Evolutionary conservation across 345 rosid species (phyloP), one percentile per base, ranked within the genome.

Genomic region (Boechera stricta): DNA sequence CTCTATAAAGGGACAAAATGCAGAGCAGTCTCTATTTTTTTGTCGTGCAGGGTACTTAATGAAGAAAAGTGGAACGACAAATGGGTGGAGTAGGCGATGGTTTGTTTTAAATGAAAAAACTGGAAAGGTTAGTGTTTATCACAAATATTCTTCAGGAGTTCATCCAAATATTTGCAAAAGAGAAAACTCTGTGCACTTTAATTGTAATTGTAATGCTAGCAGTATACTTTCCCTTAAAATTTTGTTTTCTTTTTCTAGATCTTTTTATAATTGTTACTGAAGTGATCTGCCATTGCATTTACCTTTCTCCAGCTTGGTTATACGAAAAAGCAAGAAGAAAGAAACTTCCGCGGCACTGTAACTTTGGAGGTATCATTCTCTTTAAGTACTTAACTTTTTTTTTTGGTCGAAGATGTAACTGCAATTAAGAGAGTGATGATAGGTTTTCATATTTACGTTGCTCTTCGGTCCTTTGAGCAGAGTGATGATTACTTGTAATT

Each of bases 41-140:
- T 16, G 16, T 16, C 16, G 16, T 16, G 16, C 16, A 16, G 16
- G 16, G 16, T 16, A 16, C 79, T 68, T 94, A 52, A 74, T 89
- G 76, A 94, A 94, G 89, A 94, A 87, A 84, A 94, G 98, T 82
- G 93, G 82, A 54, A 92, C 91, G 84, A 89, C 93, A 57, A 85
- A 85, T 82, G 96, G 93, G 24, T 94, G 98, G 98, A 88, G 91
- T 64, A 87, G 81, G 82, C 84, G 93, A 76, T 94, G 98, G 98
- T 94, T 94, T 87, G 98, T 94, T 54, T 71, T 94, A 64, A 94
- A 91, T 82, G 98, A 89, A 75, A 94, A 91, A 76, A 87, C 87
- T 62, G 94, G 97, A 84, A 94, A 94, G 98, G 98, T 90, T 69
- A 49, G 87, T 39, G 15, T 69, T 35, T 60, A 42, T 32, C 26